Evolutionary conservation across 192 early-diverging fungal genomes (phyloP).

Genomic region (Jimgerdemannia lactiflua): DNA sequence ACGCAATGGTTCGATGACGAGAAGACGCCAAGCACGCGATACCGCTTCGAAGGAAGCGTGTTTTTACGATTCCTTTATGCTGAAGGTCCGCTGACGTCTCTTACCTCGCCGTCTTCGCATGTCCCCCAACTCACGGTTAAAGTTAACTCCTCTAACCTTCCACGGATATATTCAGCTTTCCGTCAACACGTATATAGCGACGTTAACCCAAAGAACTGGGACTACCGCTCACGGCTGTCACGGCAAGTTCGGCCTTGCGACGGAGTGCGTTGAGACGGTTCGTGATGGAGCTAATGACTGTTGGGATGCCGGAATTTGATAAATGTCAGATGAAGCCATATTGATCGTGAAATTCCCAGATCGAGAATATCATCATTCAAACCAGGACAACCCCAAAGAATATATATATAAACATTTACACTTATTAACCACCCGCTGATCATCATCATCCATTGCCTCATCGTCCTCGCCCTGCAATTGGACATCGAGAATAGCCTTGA

Average conservation of each 20-base stretch:
- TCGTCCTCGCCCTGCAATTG: conserved; percentile 33
- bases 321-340: neutral
- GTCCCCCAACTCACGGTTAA: too few relatives aligned
- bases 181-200: neutral
- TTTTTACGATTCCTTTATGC: too few relatives aligned
- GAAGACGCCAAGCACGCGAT: too few relatives aligned
- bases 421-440: conserved; percentile 46
- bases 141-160: too few relatives aligned
- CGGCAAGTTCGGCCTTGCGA: neutral
- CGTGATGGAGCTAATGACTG: conserved; percentile 3
- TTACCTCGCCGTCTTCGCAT: too few relatives aligned
- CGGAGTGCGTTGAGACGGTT: neutral
- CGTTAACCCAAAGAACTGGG: neutral
- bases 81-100: too few relatives aligned
- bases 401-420: conserved; percentile 30
- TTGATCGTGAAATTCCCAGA: too few relatives aligned
- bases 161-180: too few relatives aligned
- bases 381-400: neutral
- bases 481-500: conserved; percentile 65
- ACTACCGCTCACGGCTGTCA: neutral
- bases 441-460: conserved; percentile 49
- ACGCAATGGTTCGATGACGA: too few relatives aligned
- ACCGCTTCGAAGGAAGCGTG: too few relatives aligned
- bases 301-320: neutral
- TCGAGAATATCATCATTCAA: too few relatives aligned